phyloP scores from a whole-genome alignment of 2,329 filamentous ascomycete species.

The Epichloe festucae region DNA sequence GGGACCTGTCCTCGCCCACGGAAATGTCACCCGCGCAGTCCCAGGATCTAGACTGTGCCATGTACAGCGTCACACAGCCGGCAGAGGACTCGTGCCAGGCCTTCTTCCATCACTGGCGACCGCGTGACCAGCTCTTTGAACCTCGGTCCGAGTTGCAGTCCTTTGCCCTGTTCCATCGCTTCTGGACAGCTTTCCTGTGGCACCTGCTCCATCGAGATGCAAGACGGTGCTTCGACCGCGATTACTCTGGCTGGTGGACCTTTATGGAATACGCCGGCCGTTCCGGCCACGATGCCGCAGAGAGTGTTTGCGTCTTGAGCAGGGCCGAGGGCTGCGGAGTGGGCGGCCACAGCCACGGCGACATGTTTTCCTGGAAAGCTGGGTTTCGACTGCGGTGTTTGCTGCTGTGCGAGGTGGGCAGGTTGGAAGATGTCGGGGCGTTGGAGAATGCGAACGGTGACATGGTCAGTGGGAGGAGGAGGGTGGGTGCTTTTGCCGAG shows the following conservation, averaged over 20 bases:
- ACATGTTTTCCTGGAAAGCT: constrained; percentile 4
- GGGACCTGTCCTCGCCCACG: background rate
- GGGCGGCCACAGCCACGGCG: background rate
- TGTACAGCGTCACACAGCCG: constrained; percentile 1
- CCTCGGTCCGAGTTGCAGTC: background rate
- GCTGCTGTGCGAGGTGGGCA: constrained; percentile 3
- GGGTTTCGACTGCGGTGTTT: constrained; percentile 3
- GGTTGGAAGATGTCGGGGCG: background rate
- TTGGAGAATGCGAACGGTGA: background rate
- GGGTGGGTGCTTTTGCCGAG: background rate
- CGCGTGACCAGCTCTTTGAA: background rate
- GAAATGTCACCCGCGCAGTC: constrained; percentile 4
- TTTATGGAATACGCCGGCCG: constrained; percentile 3
- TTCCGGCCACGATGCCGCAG: background rate
- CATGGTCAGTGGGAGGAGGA: too few relatives aligned
- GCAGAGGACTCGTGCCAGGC: background rate
- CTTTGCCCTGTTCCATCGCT: background rate
- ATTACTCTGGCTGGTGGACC: constrained; percentile 1
- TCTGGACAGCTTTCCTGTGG: constrained; percentile 4
- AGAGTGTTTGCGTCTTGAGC: background rate
- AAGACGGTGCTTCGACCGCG: background rate
- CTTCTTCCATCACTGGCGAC: constrained; percentile 3
- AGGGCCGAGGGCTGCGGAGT: background rate
- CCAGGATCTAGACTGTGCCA: constrained; percentile 2
- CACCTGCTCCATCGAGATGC: constrained; percentile 1